Evolutionary conservation across 495 filamentous ascomycete species (phyloP), one percentile per base, ranked within the genome.

Genomic region (Trichocladium antarcticum): DNA sequence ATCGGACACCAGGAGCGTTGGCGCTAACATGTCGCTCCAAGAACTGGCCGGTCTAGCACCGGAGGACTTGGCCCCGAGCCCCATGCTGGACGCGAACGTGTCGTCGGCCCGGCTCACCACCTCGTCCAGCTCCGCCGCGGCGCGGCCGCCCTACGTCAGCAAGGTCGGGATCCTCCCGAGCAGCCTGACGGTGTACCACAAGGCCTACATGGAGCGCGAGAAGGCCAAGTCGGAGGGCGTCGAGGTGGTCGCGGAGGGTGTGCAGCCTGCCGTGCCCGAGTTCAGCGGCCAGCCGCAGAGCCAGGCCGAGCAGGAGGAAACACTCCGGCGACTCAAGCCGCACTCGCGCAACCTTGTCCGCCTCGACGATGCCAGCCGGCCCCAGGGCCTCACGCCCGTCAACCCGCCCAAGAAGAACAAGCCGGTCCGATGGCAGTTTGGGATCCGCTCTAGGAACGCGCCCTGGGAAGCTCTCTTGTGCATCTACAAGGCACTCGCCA

Each of bases 341-440:
- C 85, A 92, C 59, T 80, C 79, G 42, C 79, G 83, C 37, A 73
- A 61, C 55, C 69, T 68, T 50, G 62, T 70, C 39, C 77, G 82
- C 58, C 64, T 80, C 63, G 77, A 76, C 59, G 77, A 71, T 53
- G 78, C 65, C n/a, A 72, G 66, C 34, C 81, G 81, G 27, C 85
- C 87, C 1, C 82, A 83, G 41, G 71, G 71, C 5, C 77, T 78
- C 53, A 78, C 79, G 11, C 75, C 79, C 7, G 69, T 71, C 20
- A 73, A 78, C 20, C 67, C 80, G 38, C 64, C 68, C 21, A 89
- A 84, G 62, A 85, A 81, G 64, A 68, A 64, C 22, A 77, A 77
- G 45, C 78, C 80, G 3, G 85, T 87, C 1, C 84, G 87, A 50
- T 98, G 92, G 92, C 93, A 97, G 65, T 98, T 97, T 60, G 92